Conservation (phyloP, 192 early-diverging fungal species). For the Obelidium mucronatum region DNA sequence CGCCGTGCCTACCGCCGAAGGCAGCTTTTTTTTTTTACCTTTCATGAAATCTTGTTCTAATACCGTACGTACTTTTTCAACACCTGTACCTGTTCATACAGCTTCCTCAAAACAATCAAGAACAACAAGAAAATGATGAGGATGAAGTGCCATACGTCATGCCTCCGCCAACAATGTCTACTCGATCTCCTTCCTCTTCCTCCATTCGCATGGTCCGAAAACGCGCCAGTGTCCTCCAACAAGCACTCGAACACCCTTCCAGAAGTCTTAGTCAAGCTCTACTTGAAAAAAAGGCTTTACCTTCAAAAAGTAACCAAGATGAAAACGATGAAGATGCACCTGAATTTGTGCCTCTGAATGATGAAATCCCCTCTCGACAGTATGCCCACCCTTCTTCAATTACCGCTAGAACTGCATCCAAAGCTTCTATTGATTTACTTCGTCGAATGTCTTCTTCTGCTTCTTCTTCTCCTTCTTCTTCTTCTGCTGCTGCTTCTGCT, state of each 20-base stretch:
- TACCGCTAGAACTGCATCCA: conserved; percentile 14
- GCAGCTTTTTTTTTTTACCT: too few relatives aligned
- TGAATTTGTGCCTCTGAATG: conserved; percentile 12
- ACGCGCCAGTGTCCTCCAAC: not conserved
- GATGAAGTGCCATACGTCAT: too few relatives aligned
- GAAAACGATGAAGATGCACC: not conserved
- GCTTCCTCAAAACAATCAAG: too few relatives aligned
- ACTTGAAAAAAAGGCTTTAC: not conserved
- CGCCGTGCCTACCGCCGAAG: too few relatives aligned
- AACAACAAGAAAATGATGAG: too few relatives aligned
- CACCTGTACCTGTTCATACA: too few relatives aligned
- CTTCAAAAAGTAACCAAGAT: not conserved
- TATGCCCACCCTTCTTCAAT: not conserved
- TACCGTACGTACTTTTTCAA: too few relatives aligned
- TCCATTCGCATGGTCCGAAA: not conserved
- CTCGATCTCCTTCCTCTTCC: not conserved
- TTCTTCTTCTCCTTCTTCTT: too few relatives aligned
- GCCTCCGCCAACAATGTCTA: not conserved
- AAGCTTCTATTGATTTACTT: conserved; percentile 11
- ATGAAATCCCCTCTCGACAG: too few relatives aligned
- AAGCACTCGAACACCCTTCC: not conserved
- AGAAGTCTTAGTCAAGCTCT: not conserved
- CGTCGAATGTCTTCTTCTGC: conserved; percentile 1
- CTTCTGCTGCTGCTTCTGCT: too few relatives aligned
- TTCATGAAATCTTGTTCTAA: too few relatives aligned